Evolutionary conservation across 306 rosid genomes (phyloP).

Genomic region (Fragaria nilgerrensis): DNA sequence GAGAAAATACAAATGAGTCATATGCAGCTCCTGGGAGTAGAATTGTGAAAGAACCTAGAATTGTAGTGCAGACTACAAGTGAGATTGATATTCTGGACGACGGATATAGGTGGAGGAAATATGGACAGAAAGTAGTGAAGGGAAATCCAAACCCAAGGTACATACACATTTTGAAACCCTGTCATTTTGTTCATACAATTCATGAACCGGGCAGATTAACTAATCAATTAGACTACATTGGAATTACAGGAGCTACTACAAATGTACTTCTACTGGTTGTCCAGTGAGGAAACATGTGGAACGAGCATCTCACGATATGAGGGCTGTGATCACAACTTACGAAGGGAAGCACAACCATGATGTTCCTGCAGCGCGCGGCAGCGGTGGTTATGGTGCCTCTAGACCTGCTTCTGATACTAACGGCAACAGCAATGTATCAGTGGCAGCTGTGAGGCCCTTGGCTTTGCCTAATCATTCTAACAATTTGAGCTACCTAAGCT

Average conservation of each 20-base stretch:
- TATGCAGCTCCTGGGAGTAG: conserved; percentile 52
- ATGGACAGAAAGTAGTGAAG: conserved; percentile 97
- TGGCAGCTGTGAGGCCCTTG: conserved; percentile 35
- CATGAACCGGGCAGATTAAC: conserved; percentile 8
- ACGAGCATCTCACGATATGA: conserved; percentile 73
- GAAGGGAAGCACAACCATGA: conserved; percentile 97
- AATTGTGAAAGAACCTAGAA: conserved; percentile 91
- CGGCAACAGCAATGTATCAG: conserved; percentile 14
- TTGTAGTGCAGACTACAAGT: conserved; percentile 94
- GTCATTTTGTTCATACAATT: neutral
- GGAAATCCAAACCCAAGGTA: conserved; percentile 99
- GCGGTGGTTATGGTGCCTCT: conserved; percentile 35
- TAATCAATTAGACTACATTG: neutral
- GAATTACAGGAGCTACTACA: conserved; percentile 84
- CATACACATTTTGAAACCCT: neutral
- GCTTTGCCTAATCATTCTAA: conserved; percentile 26
- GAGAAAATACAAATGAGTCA: conserved; percentile 59
- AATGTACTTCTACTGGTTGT: conserved; percentile 78
- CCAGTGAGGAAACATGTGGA: conserved; percentile 92
- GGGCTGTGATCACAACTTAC: conserved; percentile 91
- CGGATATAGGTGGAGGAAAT: conserved; percentile 97
- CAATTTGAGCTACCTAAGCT: conserved; percentile 23
- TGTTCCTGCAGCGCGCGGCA: conserved; percentile 87
- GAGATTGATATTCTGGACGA: conserved; percentile 94
- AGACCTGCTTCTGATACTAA: conserved; percentile 17